phyloP scores from a whole-genome alignment of 257 asterid species.

The Datura wrightii region DNA sequence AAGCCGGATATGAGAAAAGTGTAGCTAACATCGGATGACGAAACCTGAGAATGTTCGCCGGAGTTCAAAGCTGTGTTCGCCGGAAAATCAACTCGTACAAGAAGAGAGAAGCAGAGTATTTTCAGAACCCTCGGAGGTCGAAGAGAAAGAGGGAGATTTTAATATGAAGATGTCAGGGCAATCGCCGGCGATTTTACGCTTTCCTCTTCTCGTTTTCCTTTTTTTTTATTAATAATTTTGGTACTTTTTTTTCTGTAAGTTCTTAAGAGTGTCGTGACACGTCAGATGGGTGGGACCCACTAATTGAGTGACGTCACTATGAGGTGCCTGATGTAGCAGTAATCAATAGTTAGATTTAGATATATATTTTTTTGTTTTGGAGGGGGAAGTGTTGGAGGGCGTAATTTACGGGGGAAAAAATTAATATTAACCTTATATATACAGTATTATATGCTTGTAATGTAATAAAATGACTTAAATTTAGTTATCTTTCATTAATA shows the following conservation, averaged over 20 bases:
- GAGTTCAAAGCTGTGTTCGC: conserved; percentile 24
- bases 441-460: no score
- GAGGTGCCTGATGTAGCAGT: no score
- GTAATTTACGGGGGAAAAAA: no score
- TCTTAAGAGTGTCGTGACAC: background rate
- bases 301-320: background rate
- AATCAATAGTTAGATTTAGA: no score
- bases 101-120: background rate
- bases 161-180: background rate
- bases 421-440: no score
- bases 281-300: conserved; percentile 25
- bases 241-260: background rate
- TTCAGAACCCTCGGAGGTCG: background rate
- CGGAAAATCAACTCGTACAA: conserved; percentile 4
- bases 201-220: background rate
- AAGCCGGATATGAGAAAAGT: conserved; percentile 7
- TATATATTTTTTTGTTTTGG: no score
- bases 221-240: background rate
- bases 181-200: conserved; percentile 24
- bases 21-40: background rate
- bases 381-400: no score
- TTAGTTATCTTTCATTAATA: no score
- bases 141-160: background rate
- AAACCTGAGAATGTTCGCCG: background rate
- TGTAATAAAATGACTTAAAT: no score